Percentiles rank a stretch among this genome's conserved stretches.
phyloP scores from a whole-genome alignment of 2,329 filamentous ascomycete species.

The Byssothecium circinans region DNA sequence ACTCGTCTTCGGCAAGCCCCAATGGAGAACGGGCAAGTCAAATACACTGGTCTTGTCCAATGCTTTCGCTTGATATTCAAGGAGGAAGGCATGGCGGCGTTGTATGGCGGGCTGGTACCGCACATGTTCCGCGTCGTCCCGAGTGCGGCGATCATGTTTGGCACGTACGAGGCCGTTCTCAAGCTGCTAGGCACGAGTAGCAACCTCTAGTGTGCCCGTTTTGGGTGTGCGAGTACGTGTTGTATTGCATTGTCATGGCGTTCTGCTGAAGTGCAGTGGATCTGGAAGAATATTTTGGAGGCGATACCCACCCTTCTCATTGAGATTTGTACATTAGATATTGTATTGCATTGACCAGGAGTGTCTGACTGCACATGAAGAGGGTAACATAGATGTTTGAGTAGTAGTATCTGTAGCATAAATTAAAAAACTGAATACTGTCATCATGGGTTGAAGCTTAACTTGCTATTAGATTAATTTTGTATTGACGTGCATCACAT shows the following conservation, averaged over 20 bases:
- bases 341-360: not conserved
- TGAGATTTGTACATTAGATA: constrained; percentile 2
- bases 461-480: no score
- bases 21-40: constrained; percentile 68
- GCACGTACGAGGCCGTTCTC: constrained; percentile 69
- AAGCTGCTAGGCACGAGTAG: constrained; percentile 51
- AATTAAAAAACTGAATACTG: no score
- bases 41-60: constrained; percentile 86
- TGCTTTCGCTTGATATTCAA: constrained; percentile 87
- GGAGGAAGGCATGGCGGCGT: constrained; percentile 80
- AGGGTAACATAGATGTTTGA: not conserved
- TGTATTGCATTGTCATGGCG: constrained; percentile 5
- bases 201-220: constrained; percentile 27
- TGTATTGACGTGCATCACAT: not conserved
- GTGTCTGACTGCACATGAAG: not conserved
- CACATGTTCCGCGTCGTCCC: constrained; percentile 90
- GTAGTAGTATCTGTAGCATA: no score
- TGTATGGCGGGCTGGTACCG: constrained; percentile 90
- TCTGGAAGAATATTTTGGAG: not conserved
- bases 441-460: no score
- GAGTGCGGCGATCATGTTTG: constrained; percentile 94
- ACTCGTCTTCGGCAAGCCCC: constrained; percentile 85
- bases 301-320: constrained; percentile 7
- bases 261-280: not conserved
- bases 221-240: not conserved